Conservation (phyloP, 2,329 filamentous ascomycete genomes). For the Paecilomyces sp. region DNA sequence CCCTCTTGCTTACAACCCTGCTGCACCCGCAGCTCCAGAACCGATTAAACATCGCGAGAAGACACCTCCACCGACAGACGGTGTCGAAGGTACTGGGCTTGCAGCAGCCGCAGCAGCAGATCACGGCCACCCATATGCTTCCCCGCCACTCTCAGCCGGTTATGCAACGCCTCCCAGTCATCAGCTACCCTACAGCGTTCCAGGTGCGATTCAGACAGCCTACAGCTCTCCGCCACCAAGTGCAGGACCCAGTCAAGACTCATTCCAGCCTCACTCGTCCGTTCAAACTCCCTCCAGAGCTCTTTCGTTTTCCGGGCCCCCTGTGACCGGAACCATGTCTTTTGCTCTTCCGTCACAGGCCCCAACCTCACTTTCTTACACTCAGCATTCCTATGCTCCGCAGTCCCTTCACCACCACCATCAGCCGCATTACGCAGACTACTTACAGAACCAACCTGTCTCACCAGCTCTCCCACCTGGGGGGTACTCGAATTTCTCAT, state of each 20-base stretch:
- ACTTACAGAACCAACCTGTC: slow-evolving; percentile 10
- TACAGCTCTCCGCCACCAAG: slow-evolving; percentile 25
- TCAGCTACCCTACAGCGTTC: slow-evolving; percentile 15
- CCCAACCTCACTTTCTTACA: slow-evolving; percentile 29
- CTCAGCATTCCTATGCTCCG: slow-evolving; percentile 15
- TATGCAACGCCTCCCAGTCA: slow-evolving; percentile 16
- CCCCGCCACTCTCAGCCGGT: slow-evolving; percentile 16
- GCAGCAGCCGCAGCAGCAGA: slow-evolving; percentile 35
- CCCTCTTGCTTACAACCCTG: slow-evolving; percentile 59
- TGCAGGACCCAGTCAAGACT: slow-evolving; percentile 13
- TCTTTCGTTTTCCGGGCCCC: slow-evolving; percentile 21
- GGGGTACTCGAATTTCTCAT: slow-evolving; percentile 37
- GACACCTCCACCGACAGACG: slow-evolving; percentile 57
- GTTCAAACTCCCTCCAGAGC: slow-evolving; percentile 17
- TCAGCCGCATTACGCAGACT: slow-evolving; percentile 12
- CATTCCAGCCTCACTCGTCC: slow-evolving; percentile 17
- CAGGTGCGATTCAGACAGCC: slow-evolving; percentile 10
- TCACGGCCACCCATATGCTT: slow-evolving; percentile 23
- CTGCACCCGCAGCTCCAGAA: slow-evolving; percentile 58
- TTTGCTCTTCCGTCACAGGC: slow-evolving; percentile 26
- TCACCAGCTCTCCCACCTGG: slow-evolving; percentile 17
- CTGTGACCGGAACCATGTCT: slow-evolving; percentile 15
- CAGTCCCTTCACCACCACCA: slow-evolving; percentile 10
- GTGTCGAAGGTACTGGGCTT: slow-evolving; percentile 40
- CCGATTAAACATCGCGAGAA: slow-evolving; percentile 59